These are phyloP conservation scores for Omphalea diandra DNA, from an alignment of 441 rosid species.

Conservation along the genomic window DNA sequence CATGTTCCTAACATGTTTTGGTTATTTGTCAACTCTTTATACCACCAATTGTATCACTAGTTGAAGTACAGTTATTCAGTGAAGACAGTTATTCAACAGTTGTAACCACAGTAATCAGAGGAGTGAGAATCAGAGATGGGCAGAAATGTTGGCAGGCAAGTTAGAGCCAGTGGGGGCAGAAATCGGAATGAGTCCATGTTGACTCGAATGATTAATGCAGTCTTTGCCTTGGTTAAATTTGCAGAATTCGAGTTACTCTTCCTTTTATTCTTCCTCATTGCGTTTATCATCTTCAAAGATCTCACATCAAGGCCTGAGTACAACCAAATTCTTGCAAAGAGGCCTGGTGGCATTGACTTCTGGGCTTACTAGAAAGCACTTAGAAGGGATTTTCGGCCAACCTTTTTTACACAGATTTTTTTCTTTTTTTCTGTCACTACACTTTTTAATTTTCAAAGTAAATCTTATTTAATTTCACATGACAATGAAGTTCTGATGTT, in stretches of 20 bases:
- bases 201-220: slow-evolving; percentile 48
- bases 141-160: no score
- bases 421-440: no score
- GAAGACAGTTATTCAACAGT: no score
- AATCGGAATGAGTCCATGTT: slow-evolving; percentile 47
- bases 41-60: not conserved
- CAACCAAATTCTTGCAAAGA: slow-evolving; percentile 73
- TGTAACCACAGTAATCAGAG: not conserved
- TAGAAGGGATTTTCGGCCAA: not conserved
- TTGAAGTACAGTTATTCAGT: not conserved
- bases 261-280: slow-evolving; percentile 57
- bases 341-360: slow-evolving; percentile 57
- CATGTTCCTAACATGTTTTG: not conserved
- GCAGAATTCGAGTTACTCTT: slow-evolving; percentile 86
- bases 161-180: slow-evolving; percentile 34
- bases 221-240: slow-evolving; percentile 45
- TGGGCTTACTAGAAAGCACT: slow-evolving; percentile 49
- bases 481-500: not conserved
- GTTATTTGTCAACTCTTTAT: not conserved
- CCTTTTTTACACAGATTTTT: no score
- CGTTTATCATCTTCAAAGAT: slow-evolving; percentile 74
- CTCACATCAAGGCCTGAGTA: slow-evolving; percentile 79
- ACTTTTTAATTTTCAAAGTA: no score
- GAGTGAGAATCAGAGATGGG: slow-evolving; percentile 32
- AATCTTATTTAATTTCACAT: not conserved